Evolutionary conservation across 768 basidiomycete species (phyloP), one percentile per base, ranked within the genome.

Genomic region (Agaricus subrufescens): DNA sequence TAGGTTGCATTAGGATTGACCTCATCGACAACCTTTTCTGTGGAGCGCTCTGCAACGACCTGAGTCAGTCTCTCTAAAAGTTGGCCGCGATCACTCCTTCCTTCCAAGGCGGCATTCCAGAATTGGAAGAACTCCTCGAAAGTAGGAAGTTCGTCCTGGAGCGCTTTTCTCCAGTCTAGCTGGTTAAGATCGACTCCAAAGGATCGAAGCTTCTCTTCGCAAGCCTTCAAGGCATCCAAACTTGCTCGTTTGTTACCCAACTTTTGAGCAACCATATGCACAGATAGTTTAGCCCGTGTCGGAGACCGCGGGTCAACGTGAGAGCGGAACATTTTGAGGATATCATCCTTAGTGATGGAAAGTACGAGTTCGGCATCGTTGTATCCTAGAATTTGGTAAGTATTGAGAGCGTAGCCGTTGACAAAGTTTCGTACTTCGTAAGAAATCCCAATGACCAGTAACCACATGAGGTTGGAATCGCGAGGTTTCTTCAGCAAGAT

Each of bases 381-480:
- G 58, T 81, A 76, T 44, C 81, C 95, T 97, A 63, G 44, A 39
- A 52, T 27, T 44, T 40, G 27, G 26, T n/a, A 48, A 39, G 46
- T 15, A 27, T 63, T 34, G n/a, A n/a, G 19, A 19, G 19, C 19
- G 19, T 19, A 19, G 19, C 19, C 19, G 19, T 19, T 26, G 15
- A 43, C 29, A 11, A 40, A 26, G 14, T 10, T 80, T 38, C 87
- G 69, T 67, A 94, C 95, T 81, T 66, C 89, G 80, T 57, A 82
- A 71, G 75, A 98, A 99, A 71, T 98, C 94, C 60, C 85, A 82
- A 62, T 89, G 91, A 3, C 94, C 89, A 25, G 79, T 83, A 59
- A 83, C 82, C 59, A 98, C 84, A 49, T 90, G 83, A 15, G 65
- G 61, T 75, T 87, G 86, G 65, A 86, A 91, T 59, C 77, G 75